Evolutionary conservation across 139 green algal species (phyloP).

Genomic region (Zygnema cylindricum): DNA sequence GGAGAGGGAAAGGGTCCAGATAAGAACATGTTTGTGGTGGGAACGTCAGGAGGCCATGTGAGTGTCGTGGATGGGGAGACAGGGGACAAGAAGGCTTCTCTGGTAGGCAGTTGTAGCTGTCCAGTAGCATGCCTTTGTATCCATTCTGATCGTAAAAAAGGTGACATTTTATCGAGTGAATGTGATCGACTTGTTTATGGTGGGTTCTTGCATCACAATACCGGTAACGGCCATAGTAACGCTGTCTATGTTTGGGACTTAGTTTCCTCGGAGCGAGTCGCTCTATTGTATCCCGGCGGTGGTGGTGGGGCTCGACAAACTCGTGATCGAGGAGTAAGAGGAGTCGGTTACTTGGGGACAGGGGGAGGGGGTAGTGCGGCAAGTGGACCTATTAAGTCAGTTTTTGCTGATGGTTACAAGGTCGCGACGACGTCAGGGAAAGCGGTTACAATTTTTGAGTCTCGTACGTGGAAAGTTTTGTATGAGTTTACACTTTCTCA

Average conservation of each 20-base stretch:
- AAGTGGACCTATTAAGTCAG: not conserved
- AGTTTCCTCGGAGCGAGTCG: not conserved
- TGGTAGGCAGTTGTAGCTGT: constrained; percentile 7
- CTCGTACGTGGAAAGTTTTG: not conserved
- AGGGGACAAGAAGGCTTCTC: not conserved
- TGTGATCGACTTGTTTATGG: constrained; percentile 8
- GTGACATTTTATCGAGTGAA: not conserved
- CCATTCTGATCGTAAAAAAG: not conserved
- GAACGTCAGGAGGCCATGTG: constrained; percentile 11
- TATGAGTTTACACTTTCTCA: not conserved
- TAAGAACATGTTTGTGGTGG: constrained; percentile 1
- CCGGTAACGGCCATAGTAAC: constrained; percentile 7
- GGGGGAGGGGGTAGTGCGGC: not conserved
- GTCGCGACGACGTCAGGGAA: not conserved
- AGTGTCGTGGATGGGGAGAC: not conserved
- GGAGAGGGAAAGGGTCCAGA: not conserved
- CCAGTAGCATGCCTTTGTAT: constrained; percentile 12
- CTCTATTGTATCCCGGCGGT: constrained; percentile 4
- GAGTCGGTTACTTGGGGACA: not conserved
- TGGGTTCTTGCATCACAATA: not conserved
- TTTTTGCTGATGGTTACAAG: not conserved
- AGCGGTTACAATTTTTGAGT: not conserved
- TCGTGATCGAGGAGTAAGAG: not conserved
- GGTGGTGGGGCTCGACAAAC: not conserved
- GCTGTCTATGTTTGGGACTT: constrained; percentile 20